A percentile compares a stretch with the other conserved stretches of the same genome.
These are phyloP conservation scores for Chrysophaeum taylorii DNA, from an alignment of 352 stramenopile genomes.

Conservation along the genomic window DNA sequence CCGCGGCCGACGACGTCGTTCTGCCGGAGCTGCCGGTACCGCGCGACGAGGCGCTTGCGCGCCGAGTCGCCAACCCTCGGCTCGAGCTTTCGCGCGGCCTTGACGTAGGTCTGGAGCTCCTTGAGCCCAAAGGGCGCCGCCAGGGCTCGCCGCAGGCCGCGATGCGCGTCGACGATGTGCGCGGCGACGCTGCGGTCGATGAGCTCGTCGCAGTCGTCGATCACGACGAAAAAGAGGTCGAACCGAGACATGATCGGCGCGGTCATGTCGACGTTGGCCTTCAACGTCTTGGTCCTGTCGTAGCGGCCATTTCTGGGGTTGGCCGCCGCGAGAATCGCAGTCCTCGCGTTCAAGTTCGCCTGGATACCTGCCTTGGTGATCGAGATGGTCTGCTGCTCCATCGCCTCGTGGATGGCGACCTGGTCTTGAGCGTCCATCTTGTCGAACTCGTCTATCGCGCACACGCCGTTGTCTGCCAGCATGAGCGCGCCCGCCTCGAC, in stretches of 20 bases:
- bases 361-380: slow-evolving; percentile 84
- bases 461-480: slow-evolving; percentile 94
- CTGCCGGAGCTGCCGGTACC: slow-evolving; percentile 91
- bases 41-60: slow-evolving; percentile 35
- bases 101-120: slow-evolving; percentile 85
- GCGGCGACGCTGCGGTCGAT: slow-evolving; percentile 85
- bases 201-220: slow-evolving; percentile 92
- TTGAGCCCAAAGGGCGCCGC: slow-evolving; percentile 54
- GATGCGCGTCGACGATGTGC: slow-evolving; percentile 95
- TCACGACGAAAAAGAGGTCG: slow-evolving; percentile 96
- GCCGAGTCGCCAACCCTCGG: slow-evolving; percentile 54
- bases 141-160: slow-evolving; percentile 38
- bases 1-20: slow-evolving; percentile 72
- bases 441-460: slow-evolving; percentile 57
- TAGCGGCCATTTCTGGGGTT: slow-evolving; percentile 92
- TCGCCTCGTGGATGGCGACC: slow-evolving; percentile 85
- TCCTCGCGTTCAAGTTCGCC: slow-evolving; percentile 87
- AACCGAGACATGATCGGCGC: slow-evolving; percentile 97
- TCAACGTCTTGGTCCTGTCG: slow-evolving; percentile 62
- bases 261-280: slow-evolving; percentile 58
- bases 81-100: slow-evolving; percentile 60
- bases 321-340: slow-evolving; percentile 96
- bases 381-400: slow-evolving; percentile 86
- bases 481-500: slow-evolving; percentile 89
- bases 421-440: slow-evolving; percentile 69